phyloP scores from a whole-genome alignment of 1,284 basidiomycete species.

The Ustilago bromivora region DNA sequence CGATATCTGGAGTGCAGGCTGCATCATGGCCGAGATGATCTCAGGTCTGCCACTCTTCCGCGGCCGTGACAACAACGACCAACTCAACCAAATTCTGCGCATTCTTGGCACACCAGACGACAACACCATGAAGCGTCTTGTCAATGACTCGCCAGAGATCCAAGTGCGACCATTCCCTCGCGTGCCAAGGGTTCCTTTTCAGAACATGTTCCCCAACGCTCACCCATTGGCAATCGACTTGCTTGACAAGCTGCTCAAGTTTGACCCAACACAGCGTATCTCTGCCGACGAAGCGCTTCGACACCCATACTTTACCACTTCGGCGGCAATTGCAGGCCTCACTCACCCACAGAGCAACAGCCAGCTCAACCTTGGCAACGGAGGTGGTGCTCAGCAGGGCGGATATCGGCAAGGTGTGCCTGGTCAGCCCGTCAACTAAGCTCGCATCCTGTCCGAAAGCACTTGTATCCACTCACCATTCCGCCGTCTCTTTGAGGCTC shows the following conservation, averaged over 20 bases:
- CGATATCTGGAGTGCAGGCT: conserved; percentile 99
- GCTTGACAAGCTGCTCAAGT: conserved; percentile 93
- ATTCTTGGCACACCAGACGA: conserved; percentile 97
- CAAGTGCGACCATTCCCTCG: conserved; percentile 87
- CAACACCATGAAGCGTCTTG: conserved; percentile 86
- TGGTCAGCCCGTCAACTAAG: conserved; percentile 33
- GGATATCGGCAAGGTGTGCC: conserved; percentile 38
- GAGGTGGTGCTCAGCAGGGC: conserved; percentile 42
- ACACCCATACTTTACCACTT: conserved; percentile 87
- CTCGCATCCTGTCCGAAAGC: neutral
- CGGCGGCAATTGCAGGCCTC: conserved; percentile 53
- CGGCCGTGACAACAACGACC: conserved; percentile 97
- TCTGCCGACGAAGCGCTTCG: conserved; percentile 90
- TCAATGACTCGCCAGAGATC: conserved; percentile 92
- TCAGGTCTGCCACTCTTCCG: conserved; percentile 96
- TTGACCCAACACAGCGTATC: conserved; percentile 92
- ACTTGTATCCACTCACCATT: neutral
- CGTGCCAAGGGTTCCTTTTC: conserved; percentile 89
- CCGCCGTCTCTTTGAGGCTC: neutral
- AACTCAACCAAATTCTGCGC: conserved; percentile 95
- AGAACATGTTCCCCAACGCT: conserved; percentile 90
- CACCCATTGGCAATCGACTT: conserved; percentile 92
- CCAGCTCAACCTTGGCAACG: conserved; percentile 50
- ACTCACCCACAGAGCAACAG: conserved; percentile 40
- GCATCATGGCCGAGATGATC: conserved; percentile 93